Conservation (phyloP, 2,329 filamentous ascomycete genomes). For the Colletotrichum salicis region DNA sequence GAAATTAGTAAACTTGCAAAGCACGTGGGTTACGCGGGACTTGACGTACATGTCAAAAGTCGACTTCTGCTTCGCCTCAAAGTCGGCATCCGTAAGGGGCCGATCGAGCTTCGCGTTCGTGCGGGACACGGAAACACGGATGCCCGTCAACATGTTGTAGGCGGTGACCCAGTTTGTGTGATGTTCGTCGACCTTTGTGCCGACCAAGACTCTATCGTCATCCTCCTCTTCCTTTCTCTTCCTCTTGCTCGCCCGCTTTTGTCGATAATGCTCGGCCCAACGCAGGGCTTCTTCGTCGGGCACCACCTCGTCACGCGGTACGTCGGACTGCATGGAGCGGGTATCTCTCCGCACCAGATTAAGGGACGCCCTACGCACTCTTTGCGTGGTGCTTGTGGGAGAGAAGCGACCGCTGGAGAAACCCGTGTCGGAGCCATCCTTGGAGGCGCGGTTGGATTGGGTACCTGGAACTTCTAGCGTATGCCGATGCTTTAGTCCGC, state of each 20-base stretch:
- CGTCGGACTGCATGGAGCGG: constrained; percentile 85
- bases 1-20: constrained; percentile 46
- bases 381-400: constrained; percentile 64
- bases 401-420: constrained; percentile 86
- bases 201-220: constrained; percentile 93
- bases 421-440: constrained; percentile 74
- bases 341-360: constrained; percentile 84
- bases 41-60: constrained; percentile 89
- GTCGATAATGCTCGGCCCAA: constrained; percentile 92
- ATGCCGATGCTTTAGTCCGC: constrained; percentile 81
- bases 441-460: constrained; percentile 73
- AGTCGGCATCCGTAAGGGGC: constrained; percentile 89
- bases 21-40: constrained; percentile 12
- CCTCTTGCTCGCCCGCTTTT: constrained; percentile 89
- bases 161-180: constrained; percentile 98
- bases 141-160: constrained; percentile 99
- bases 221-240: constrained; percentile 87
- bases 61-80: constrained; percentile 94
- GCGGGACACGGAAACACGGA: constrained; percentile 94
- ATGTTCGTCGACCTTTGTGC: constrained; percentile 96
- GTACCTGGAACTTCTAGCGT: constrained; percentile 87
- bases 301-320: constrained; percentile 82
- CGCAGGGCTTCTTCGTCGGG: constrained; percentile 91
- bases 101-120: constrained; percentile 97
- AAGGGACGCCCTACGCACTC: constrained; percentile 80